A percentile compares a stretch with the other conserved stretches of the same genome.
Evolutionary conservation across 192 early-diverging fungal genomes (phyloP).

Genomic region (Jimgerdemannia flammicorona): DNA sequence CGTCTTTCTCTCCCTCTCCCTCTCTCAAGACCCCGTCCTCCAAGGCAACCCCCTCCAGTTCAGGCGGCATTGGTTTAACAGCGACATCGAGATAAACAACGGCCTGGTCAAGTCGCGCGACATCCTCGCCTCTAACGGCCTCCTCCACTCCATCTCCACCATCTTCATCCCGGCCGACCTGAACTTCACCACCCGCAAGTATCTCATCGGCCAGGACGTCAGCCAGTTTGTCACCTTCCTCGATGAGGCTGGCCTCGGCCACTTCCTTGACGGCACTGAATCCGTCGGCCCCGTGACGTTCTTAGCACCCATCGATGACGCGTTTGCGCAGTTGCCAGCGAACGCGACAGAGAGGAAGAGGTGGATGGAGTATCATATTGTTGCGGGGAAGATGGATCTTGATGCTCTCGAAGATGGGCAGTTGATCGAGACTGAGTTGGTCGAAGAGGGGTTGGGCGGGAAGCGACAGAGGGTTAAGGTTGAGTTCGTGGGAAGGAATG

Average conservation of each 20-base stretch:
- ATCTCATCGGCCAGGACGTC: background rate
- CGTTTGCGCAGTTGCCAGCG: slow-evolving; percentile 37
- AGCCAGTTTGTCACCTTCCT: slow-evolving; percentile 36
- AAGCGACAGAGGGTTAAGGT: background rate
- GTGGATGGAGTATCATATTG: slow-evolving; percentile 65
- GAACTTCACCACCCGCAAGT: background rate
- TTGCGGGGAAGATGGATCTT: slow-evolving; percentile 40
- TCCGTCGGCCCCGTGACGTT: slow-evolving; percentile 47
- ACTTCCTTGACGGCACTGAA: slow-evolving; percentile 49
- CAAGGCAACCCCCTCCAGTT: background rate
- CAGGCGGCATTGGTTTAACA: background rate
- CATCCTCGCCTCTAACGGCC: slow-evolving; percentile 36
- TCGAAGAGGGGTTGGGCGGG: slow-evolving; percentile 4
- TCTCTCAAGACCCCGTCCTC: background rate
- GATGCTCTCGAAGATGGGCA: slow-evolving; percentile 44
- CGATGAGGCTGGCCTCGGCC: slow-evolving; percentile 45
- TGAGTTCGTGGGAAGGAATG: background rate
- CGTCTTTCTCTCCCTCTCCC: background rate
- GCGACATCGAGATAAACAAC: background rate
- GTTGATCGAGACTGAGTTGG: slow-evolving; percentile 52
- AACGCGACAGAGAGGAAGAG: slow-evolving; percentile 33
- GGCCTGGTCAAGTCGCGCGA: slow-evolving; percentile 13
- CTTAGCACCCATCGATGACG: slow-evolving; percentile 62
- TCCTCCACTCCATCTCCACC: slow-evolving; percentile 41
- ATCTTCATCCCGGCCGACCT: slow-evolving; percentile 29